These are phyloP conservation scores for Penicillium sp. DNA, from an alignment of 2,329 filamentous ascomycete genomes.

Conservation along the genomic window DNA sequence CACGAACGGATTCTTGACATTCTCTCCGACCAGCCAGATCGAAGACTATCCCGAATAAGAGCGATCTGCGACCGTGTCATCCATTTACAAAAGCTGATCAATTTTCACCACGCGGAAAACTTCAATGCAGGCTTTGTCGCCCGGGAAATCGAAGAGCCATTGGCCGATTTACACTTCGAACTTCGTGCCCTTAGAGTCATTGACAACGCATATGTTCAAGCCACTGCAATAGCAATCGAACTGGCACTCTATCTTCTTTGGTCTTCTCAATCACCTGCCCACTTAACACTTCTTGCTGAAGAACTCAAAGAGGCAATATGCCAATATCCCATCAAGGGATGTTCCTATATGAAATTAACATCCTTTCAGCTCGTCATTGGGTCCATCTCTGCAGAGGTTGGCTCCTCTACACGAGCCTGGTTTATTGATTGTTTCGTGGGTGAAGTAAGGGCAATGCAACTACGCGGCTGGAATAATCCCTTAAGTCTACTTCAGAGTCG, in stretches of 20 bases:
- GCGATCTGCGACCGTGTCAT: background rate
- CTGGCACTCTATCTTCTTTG: conserved; percentile 27
- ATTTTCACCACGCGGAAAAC: background rate
- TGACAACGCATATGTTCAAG: background rate
- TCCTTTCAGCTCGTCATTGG: conserved; percentile 29
- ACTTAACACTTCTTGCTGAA: conserved; percentile 14
- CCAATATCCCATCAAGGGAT: conserved; percentile 18
- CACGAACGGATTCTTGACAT: background rate
- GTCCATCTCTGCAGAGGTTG: conserved; percentile 23
- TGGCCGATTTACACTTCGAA: background rate
- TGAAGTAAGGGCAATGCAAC: conserved; percentile 16
- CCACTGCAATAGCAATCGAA: conserved; percentile 18
- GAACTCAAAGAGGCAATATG: conserved; percentile 22
- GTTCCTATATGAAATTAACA: conserved; percentile 28
- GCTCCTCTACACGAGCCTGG: conserved; percentile 24
- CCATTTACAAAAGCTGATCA: conserved; percentile 5
- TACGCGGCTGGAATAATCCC: conserved; percentile 18
- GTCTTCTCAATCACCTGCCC: conserved; percentile 13
- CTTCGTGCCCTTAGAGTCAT: background rate
- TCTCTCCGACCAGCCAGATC: background rate
- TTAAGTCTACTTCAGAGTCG: conserved; percentile 3
- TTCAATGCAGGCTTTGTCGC: background rate
- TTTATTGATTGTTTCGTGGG: conserved; percentile 22
- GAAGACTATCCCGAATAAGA: background rate
- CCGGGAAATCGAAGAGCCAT: conserved; percentile 6